phyloP scores from a whole-genome alignment of 345 rosid species.

The Hibiscus mutabilis region DNA sequence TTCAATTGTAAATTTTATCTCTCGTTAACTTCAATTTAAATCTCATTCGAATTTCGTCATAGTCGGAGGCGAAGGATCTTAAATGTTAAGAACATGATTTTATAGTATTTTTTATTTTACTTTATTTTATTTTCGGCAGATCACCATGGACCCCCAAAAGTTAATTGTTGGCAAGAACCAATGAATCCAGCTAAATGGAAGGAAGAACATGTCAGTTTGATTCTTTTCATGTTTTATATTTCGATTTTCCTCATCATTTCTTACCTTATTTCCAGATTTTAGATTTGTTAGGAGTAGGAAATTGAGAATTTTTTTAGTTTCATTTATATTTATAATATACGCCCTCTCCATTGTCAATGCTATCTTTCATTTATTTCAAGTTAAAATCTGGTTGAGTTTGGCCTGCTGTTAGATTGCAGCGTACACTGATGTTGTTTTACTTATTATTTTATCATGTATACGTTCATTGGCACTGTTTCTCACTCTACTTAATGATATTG shows the following conservation, averaged over 20 bases:
- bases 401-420: not conserved
- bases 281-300: not conserved
- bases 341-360: not conserved
- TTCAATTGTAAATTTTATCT: not conserved
- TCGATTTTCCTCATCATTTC: not conserved
- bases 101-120: not conserved
- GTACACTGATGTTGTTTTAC: not conserved
- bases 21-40: conserved; percentile 3
- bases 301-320: not conserved
- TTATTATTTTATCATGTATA: not conserved
- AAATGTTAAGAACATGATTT: not conserved
- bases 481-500: not conserved
- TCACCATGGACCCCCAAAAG: conserved; percentile 78
- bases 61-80: not conserved
- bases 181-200: conserved; percentile 87
- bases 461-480: not conserved
- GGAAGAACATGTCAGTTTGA: conserved; percentile 75
- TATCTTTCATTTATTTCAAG: not conserved
- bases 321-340: not conserved
- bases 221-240: not conserved
- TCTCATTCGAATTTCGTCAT: conserved; percentile 8
- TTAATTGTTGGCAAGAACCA: conserved; percentile 80
- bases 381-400: not conserved
- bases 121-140: conserved; percentile 30
- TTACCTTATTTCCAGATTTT: not conserved